Base-by-base conservation (phyloP, 805 yeast species). In the Candida tammaniensis region DNA sequence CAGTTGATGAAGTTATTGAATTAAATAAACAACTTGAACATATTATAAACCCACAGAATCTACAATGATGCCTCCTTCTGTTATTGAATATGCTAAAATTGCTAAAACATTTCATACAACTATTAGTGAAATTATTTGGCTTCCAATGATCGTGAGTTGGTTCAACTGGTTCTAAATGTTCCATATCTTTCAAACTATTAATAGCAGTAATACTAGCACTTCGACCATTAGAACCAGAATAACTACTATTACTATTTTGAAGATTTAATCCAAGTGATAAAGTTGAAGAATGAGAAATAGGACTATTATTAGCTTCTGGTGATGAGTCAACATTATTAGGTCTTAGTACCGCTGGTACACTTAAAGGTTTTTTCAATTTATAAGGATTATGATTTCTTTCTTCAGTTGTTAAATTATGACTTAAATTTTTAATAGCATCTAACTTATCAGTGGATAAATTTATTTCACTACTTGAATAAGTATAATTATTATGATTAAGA, bases 101-200 rank as follows among this genome's bases (percentile, higher is more conserved):
- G 21, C 52, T 54, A 38, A 64, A 61, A 39, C 72, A 66, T 38
- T 56, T 57, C 63, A 61, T 54, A 51, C 81, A 76, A 31, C 56
- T 55, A 33, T 50, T 43, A n/a, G 68, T 51, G 33, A 49, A 52
- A 28, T 45, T 48, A 50, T 75, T 68, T 14, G 74, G 70, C 40
- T 66, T 66, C 81, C 81, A 76, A 49, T 74, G 79, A 10, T 53
- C 49, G 34, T 68, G 77, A 7, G 74, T 68, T 11, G 80, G 79
- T 43, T 72, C 78, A 28, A 37, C 48, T 2, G 51, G 36, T 17
- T 43, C 42, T 15, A 28, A 34, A 24, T 14, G 17, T 12, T 34
- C 31, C 4, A 27, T 15, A 5, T 35, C 33, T 24, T 17, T 29
- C 6, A 24, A 11, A 12, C 27, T 17, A 19, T 17, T 28, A 3